These are phyloP conservation scores for Skeletonema grethae DNA, from an alignment of 108 stramenopile species.

Conservation along the genomic window DNA sequence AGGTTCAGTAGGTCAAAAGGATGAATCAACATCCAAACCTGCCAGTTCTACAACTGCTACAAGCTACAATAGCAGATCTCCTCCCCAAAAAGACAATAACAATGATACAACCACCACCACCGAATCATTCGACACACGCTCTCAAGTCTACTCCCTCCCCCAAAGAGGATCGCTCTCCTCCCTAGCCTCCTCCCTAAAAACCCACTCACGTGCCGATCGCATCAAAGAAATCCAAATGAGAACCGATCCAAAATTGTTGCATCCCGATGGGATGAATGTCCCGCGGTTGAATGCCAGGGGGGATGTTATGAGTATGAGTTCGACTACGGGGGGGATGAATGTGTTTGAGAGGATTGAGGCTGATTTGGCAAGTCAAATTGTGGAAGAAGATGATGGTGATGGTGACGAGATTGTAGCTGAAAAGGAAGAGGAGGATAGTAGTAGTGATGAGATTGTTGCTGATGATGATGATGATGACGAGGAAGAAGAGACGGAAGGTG, in stretches of 20 bases:
- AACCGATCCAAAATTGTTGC: constrained; percentile 29
- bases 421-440: background rate
- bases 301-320: constrained; percentile 26
- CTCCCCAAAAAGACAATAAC: background rate
- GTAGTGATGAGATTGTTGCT: background rate
- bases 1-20: background rate
- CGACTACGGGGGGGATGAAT: constrained; percentile 18
- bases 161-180: constrained; percentile 35
- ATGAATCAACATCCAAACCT: constrained; percentile 1
- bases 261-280: constrained; percentile 47
- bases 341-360: constrained; percentile 47
- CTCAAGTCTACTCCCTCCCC: background rate
- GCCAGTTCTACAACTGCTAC: too few species aligned
- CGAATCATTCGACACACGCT: background rate
- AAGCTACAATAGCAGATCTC: background rate
- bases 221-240: constrained; percentile 21
- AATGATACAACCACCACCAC: background rate
- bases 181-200: constrained; percentile 38
- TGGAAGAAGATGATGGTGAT: background rate
- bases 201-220: constrained; percentile 39
- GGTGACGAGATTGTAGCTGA: background rate
- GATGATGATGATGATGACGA: background rate
- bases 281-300: constrained; percentile 36
- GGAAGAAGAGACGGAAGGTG: background rate
- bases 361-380: constrained; percentile 3